Percentiles rank a stretch among this genome's conserved stretches.
Evolutionary conservation across 805 yeast genomes (phyloP).

Genomic region (Wickerhamiella bombiphila): DNA sequence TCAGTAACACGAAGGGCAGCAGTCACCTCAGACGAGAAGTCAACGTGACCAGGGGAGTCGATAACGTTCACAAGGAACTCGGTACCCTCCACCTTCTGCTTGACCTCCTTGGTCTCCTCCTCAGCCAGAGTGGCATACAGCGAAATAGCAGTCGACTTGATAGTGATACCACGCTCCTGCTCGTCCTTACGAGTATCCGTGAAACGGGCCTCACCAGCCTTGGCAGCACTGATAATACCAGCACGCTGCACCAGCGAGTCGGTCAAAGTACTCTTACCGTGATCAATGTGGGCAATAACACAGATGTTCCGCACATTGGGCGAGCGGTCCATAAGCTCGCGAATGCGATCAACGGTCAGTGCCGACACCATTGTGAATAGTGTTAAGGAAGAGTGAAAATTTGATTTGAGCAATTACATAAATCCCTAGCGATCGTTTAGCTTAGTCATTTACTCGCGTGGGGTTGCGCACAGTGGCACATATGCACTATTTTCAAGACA

Average conservation of each 20-base stretch:
- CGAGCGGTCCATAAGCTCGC: constrained; percentile 98
- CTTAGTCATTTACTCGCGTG: no score
- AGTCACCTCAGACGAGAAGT: constrained; percentile 98
- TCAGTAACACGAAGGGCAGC: constrained; percentile 99
- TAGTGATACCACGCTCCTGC: constrained; percentile 99
- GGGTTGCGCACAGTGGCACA: no score
- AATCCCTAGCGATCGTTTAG: no score
- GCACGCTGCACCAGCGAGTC: constrained; percentile 98
- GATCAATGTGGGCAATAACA: constrained; percentile 99
- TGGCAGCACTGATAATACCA: constrained; percentile 98
- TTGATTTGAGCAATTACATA: no score
- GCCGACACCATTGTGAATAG: constrained; percentile 21
- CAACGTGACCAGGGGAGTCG: constrained; percentile 99
- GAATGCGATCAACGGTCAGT: constrained; percentile 56
- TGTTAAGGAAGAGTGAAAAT: no score
- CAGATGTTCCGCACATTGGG: constrained; percentile 99
- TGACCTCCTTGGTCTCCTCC: constrained; percentile 74
- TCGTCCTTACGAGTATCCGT: constrained; percentile 99
- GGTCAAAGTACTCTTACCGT: constrained; percentile 98
- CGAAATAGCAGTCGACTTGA: constrained; percentile 97
- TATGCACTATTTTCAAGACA: no score
- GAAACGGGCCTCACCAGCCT: constrained; percentile 99
- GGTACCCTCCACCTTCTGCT: constrained; percentile 84
- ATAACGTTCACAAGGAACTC: constrained; percentile 94
- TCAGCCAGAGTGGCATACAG: constrained; percentile 78